phyloP scores from a whole-genome alignment of 2,329 filamentous ascomycete species.

The Conoideocrella luteorostrata region DNA sequence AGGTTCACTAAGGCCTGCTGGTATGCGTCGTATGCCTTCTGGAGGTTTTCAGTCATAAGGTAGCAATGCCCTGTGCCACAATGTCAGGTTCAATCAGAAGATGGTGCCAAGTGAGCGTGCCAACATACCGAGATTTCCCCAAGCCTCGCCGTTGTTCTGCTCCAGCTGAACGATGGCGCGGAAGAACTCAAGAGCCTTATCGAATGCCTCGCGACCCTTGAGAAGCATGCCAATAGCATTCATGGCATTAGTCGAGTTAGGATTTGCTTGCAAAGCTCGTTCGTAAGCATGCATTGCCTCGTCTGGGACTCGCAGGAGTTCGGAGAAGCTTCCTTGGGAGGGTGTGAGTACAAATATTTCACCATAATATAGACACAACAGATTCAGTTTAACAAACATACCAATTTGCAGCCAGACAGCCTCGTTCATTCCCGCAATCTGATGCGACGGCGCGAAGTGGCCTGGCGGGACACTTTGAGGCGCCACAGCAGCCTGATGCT shows the following conservation, averaged over 20 bases:
- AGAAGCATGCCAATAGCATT: conserved; percentile 89
- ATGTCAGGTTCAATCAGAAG: not conserved
- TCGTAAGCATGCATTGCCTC: conserved; percentile 89
- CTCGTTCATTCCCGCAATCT: conserved; percentile 76
- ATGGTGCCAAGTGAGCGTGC: conserved; percentile 18
- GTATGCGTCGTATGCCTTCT: conserved; percentile 94
- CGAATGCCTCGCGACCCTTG: conserved; percentile 86
- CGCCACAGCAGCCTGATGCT: conserved; percentile 54
- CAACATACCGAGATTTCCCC: conserved; percentile 80
- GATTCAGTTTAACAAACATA: too few species aligned
- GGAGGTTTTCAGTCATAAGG: conserved; percentile 96
- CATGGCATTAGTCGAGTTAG: conserved; percentile 84
- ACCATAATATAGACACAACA: too few species aligned
- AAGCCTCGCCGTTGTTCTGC: conserved; percentile 83
- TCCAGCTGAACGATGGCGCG: conserved; percentile 89
- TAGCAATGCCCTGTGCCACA: conserved; percentile 76
- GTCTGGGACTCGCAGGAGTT: conserved; percentile 81
- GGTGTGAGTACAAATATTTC: too few species aligned
- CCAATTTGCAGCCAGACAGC: conserved; percentile 88
- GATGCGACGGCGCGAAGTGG: conserved; percentile 62
- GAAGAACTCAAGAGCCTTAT: conserved; percentile 88
- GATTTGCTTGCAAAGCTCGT: conserved; percentile 79
- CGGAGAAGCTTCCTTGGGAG: conserved; percentile 67
- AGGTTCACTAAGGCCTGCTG: conserved; percentile 92
- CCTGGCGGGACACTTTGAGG: conserved; percentile 48